A percentile compares a stretch with the other conserved stretches of the same genome.
Evolutionary conservation across 202 grass and related monocot species (phyloP).

Genomic region (Digitaria exilis): DNA sequence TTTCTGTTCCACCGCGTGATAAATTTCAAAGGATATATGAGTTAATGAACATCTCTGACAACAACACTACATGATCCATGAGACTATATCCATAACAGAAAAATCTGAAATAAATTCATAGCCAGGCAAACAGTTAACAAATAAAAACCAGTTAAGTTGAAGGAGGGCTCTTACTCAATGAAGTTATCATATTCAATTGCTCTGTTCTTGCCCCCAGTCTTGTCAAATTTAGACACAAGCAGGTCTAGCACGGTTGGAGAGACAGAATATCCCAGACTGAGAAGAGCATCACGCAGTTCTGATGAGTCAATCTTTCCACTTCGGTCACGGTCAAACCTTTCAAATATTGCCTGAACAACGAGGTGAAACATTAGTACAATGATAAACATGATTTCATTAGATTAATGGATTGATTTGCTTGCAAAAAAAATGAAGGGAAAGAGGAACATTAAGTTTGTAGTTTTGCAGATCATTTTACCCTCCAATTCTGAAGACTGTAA

Average conservation of each 20-base stretch:
- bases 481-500: conserved; percentile 98
- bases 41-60: neutral
- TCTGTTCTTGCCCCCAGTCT: conserved; percentile 80
- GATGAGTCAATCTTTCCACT: conserved; percentile 81
- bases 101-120: neutral
- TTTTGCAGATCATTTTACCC: conserved; percentile 55
- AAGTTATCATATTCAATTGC: conserved; percentile 98
- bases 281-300: conserved; percentile 88
- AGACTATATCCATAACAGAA: neutral
- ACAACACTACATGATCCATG: neutral
- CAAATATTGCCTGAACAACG: conserved; percentile 72
- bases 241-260: conserved; percentile 80
- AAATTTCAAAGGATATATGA: too few relatives aligned
- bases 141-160: neutral
- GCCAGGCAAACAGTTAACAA: neutral
- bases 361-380: neutral
- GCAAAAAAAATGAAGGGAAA: conserved; percentile 1
- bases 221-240: conserved; percentile 94
- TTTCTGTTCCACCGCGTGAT: neutral
- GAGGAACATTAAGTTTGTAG: neutral
- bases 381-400: conserved; percentile 15
- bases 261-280: conserved; percentile 85
- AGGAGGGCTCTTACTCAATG: conserved; percentile 73
- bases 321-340: conserved; percentile 91
- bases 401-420: neutral